Conservation (phyloP, 352 stramenopile genomes). For the Pythium scleroteichum region DNA sequence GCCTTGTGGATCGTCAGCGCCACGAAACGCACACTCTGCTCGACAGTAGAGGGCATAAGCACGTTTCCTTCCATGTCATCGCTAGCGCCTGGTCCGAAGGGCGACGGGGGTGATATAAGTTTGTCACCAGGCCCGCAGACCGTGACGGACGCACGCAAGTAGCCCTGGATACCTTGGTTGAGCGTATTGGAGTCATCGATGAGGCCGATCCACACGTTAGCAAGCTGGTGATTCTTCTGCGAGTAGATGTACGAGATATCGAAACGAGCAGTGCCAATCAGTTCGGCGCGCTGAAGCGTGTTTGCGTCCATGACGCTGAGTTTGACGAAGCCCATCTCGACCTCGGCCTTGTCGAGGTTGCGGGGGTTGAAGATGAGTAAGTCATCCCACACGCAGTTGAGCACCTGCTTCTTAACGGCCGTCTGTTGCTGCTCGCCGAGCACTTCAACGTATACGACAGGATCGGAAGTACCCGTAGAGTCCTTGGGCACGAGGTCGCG, state of each 20-base stretch:
- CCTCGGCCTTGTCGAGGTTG: constrained; percentile 74
- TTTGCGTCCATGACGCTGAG: constrained; percentile 88
- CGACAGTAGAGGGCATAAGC: constrained; percentile 77
- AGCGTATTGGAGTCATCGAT: constrained; percentile 80
- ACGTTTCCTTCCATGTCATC: constrained; percentile 52
- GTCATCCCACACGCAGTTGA: constrained; percentile 89
- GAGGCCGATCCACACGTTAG: constrained; percentile 90
- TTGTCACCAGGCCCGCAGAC: constrained; percentile 89
- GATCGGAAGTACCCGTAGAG: constrained; percentile 87
- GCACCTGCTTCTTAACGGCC: constrained; percentile 78
- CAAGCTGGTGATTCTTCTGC: constrained; percentile 84
- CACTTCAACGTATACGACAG: constrained; percentile 89
- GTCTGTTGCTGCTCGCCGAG: constrained; percentile 87
- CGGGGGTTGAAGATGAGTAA: constrained; percentile 76
- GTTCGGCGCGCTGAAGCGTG: constrained; percentile 81
- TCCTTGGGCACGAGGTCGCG: constrained; percentile 88
- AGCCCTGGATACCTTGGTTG: constrained; percentile 90
- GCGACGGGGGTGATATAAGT: constrained; percentile 63
- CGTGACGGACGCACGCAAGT: constrained; percentile 85
- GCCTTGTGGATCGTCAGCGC: constrained; percentile 64
- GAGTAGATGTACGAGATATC: constrained; percentile 90
- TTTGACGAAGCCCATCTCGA: constrained; percentile 85
- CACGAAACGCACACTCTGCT: constrained; percentile 76
- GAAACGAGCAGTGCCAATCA: constrained; percentile 88
- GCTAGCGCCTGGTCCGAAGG: constrained; percentile 47